Evolutionary conservation across 805 yeast species (phyloP).

Genomic region (Barnettozyma vustinii): DNA sequence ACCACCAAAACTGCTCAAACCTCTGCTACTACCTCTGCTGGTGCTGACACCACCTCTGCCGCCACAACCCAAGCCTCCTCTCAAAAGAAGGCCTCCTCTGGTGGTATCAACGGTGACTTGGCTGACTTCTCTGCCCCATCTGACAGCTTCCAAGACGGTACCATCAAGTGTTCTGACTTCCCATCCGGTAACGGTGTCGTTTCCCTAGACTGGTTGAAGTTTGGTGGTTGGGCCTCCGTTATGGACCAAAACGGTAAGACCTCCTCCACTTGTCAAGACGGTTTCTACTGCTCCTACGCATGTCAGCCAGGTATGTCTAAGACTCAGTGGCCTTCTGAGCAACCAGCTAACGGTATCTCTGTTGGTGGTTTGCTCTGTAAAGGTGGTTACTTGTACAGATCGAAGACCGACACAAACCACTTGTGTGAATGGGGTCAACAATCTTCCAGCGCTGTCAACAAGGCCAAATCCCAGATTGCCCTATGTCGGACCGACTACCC

Average conservation of each 20-base stretch:
- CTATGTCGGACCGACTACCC: slow-evolving; percentile 99
- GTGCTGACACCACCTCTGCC: slow-evolving; percentile 18
- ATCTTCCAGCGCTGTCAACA: slow-evolving; percentile 62
- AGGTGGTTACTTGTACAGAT: slow-evolving; percentile 76
- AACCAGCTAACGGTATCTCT: slow-evolving; percentile 85
- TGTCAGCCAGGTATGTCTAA: slow-evolving; percentile 99
- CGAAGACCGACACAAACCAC: slow-evolving; percentile 60
- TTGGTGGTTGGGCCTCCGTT: slow-evolving; percentile 78
- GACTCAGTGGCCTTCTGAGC: slow-evolving; percentile 92
- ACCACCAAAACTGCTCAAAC: slow-evolving; percentile 18
- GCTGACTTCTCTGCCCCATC: slow-evolving; percentile 51
- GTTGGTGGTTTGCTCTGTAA: slow-evolving; percentile 91
- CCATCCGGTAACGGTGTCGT: slow-evolving; percentile 84
- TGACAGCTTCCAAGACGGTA: slow-evolving; percentile 64
- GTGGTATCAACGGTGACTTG: slow-evolving; percentile 50
- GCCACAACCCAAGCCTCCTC: slow-evolving; percentile 17
- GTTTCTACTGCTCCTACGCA: slow-evolving; percentile 94
- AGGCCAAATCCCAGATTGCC: slow-evolving; percentile 65
- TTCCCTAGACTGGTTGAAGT: slow-evolving; percentile 61
- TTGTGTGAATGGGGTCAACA: slow-evolving; percentile 86
- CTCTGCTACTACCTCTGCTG: slow-evolving; percentile 20
- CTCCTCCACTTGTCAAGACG: slow-evolving; percentile 74
- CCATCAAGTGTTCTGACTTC: slow-evolving; percentile 57
- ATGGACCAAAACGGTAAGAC: slow-evolving; percentile 51
- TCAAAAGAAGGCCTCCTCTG: slow-evolving; percentile 28